A percentile compares a stretch with the other conserved stretches of the same genome.
These are phyloP conservation scores for Candida ovalis DNA, from an alignment of 805 yeast genomes.

Conservation along the genomic window DNA sequence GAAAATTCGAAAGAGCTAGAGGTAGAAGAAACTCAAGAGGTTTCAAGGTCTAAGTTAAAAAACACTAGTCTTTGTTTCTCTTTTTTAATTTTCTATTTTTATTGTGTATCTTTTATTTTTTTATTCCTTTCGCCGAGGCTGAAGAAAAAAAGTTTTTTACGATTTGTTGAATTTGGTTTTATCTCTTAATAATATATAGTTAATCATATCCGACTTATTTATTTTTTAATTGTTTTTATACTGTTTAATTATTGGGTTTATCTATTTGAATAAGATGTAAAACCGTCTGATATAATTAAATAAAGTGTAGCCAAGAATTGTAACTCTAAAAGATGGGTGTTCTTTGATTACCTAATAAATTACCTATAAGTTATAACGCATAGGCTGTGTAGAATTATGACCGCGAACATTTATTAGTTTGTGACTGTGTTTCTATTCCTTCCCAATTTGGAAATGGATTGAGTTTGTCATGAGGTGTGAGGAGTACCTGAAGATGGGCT, in stretches of 20 bases:
- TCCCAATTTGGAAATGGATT: too few species aligned
- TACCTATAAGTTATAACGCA: too few species aligned
- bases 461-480: neutral
- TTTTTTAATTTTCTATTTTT: neutral
- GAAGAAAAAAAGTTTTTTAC: neutral
- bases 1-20: constrained; percentile 99
- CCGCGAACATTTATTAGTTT: too few species aligned
- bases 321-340: too few species aligned
- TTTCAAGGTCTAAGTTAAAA: constrained; percentile 89
- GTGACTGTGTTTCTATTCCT: too few species aligned
- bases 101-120: neutral
- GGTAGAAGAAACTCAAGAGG: constrained; percentile 99
- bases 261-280: neutral
- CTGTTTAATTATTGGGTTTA: neutral
- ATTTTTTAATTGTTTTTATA: neutral
- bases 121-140: neutral
- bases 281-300: too few species aligned
- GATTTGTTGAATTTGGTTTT: neutral
- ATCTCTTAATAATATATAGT: neutral
- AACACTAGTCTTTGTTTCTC: neutral
- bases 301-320: too few species aligned
- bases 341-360: too few species aligned
- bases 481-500: too few species aligned
- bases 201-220: neutral
- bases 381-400: too few species aligned